Conservation (phyloP, 805 yeast species). For the Wickerhamiella kurtzmanii region DNA sequence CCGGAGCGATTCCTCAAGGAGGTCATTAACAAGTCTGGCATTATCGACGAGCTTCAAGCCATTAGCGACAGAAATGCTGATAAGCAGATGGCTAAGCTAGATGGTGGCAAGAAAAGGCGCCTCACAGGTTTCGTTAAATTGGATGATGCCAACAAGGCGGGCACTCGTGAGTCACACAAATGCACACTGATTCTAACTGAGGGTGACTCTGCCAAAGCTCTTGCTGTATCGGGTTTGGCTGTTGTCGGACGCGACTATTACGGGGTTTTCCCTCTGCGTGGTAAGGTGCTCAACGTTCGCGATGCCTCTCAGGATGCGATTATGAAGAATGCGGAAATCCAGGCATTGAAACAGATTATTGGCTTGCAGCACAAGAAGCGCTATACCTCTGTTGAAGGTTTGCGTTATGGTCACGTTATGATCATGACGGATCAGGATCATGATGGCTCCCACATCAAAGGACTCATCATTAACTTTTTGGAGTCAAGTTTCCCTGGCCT, state of each 20-base stretch:
- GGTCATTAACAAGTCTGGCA: constrained; percentile 53
- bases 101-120: constrained; percentile 70
- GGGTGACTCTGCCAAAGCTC: constrained; percentile 89
- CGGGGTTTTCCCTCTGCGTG: constrained; percentile 91
- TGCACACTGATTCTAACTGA: constrained; percentile 91
- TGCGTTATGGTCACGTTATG: constrained; percentile 94
- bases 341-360: constrained; percentile 87
- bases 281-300: constrained; percentile 87
- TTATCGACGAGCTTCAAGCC: constrained; percentile 53
- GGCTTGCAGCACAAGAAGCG: constrained; percentile 87
- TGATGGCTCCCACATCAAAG: constrained; percentile 97
- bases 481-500: constrained; percentile 93
- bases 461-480: constrained; percentile 80
- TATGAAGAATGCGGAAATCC: constrained; percentile 83
- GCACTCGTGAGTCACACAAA: constrained; percentile 80
- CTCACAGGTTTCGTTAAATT: constrained; percentile 80
- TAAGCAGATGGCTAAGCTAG: constrained; percentile 72
- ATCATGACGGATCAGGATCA: constrained; percentile 99
- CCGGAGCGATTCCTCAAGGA: constrained; percentile 64
- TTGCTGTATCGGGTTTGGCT: constrained; percentile 86
- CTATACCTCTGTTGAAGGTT: constrained; percentile 56
- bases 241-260: constrained; percentile 92
- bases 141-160: constrained; percentile 93
- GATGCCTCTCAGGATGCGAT: constrained; percentile 96
- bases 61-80: constrained; percentile 84